Percentiles rank a stretch among this genome's conserved stretches.
Evolutionary conservation across 495 filamentous ascomycete species (phyloP).

Genomic region (Aspergillus sclerotioniger): DNA sequence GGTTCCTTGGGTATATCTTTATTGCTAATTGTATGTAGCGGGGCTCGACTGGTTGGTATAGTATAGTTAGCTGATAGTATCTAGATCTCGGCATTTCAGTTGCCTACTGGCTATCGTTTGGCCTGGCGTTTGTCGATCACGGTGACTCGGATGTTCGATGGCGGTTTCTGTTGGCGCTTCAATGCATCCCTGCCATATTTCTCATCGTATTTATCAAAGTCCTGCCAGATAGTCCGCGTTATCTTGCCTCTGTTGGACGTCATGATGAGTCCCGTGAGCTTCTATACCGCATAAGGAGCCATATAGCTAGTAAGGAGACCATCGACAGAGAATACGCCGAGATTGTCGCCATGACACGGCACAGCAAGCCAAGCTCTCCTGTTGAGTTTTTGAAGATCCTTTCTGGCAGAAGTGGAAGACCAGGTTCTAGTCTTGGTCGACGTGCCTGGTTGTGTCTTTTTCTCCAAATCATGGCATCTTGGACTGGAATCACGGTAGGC

Average conservation of each 20-base stretch:
- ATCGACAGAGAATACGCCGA: constrained; percentile 42
- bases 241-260: constrained; percentile 37
- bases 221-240: constrained; percentile 50
- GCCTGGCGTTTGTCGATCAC: constrained; percentile 50
- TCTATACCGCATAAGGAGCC: constrained; percentile 26
- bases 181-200: constrained; percentile 52
- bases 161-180: constrained; percentile 56
- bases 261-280: constrained; percentile 40
- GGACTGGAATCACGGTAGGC: constrained; percentile 50
- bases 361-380: constrained; percentile 35
- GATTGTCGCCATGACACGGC: constrained; percentile 33
- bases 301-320: constrained; percentile 22
- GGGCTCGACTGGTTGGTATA: background rate
- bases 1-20: constrained; percentile 51
- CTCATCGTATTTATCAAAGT: constrained; percentile 48
- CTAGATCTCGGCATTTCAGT: constrained; percentile 57
- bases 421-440: constrained; percentile 35
- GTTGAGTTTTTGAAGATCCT: constrained; percentile 39
- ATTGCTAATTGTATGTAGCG: constrained; percentile 49
- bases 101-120: constrained; percentile 63
- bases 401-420: constrained; percentile 30
- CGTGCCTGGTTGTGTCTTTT: constrained; percentile 50
- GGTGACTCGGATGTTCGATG: constrained; percentile 51
- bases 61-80: constrained; percentile 8
- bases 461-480: constrained; percentile 55